A percentile compares a stretch with the other conserved stretches of the same genome.
Evolutionary conservation across 306 rosid species (phyloP).

Genomic region (Gleditsia sinensis): DNA sequence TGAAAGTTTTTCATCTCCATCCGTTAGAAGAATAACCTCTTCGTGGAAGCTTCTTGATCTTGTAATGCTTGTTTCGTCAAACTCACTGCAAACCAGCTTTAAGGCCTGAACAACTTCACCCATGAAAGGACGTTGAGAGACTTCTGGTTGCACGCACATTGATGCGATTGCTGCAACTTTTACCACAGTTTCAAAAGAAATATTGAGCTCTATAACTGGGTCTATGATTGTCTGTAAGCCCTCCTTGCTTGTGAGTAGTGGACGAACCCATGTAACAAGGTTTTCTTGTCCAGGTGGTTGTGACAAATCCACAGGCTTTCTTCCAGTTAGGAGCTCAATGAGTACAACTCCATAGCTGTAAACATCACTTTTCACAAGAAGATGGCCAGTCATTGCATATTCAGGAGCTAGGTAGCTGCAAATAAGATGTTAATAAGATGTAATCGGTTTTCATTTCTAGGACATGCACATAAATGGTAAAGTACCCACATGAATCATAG

Average conservation of each 20-base stretch:
- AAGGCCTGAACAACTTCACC: constrained; percentile 98
- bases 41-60: constrained; percentile 52
- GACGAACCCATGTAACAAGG: constrained; percentile 87
- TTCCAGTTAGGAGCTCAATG: constrained; percentile 89
- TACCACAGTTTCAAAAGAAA: constrained; percentile 49
- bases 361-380: constrained; percentile 95
- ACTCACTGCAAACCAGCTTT: constrained; percentile 89
- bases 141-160: constrained; percentile 98
- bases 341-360: constrained; percentile 99
- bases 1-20: constrained; percentile 36
- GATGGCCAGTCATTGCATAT: constrained; percentile 98
- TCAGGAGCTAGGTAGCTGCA: constrained; percentile 97
- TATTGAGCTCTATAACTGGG: constrained; percentile 54
- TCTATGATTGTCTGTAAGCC: constrained; percentile 74
- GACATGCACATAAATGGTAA: not conserved
- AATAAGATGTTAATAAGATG: constrained; percentile 32
- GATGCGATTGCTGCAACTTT: constrained; percentile 98
- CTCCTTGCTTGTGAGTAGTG: constrained; percentile 78
- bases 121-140: constrained; percentile 93
- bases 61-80: constrained; percentile 55
- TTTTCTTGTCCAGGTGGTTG: constrained; percentile 98
- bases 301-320: constrained; percentile 91
- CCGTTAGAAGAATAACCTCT: constrained; percentile 43
- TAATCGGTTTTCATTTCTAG: constrained; percentile 5
- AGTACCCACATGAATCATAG: constrained; percentile 39